Evolutionary conservation across 345 rosid genomes (phyloP), one percentile per base, ranked within the genome.

Genomic region (Gossypium australe): DNA sequence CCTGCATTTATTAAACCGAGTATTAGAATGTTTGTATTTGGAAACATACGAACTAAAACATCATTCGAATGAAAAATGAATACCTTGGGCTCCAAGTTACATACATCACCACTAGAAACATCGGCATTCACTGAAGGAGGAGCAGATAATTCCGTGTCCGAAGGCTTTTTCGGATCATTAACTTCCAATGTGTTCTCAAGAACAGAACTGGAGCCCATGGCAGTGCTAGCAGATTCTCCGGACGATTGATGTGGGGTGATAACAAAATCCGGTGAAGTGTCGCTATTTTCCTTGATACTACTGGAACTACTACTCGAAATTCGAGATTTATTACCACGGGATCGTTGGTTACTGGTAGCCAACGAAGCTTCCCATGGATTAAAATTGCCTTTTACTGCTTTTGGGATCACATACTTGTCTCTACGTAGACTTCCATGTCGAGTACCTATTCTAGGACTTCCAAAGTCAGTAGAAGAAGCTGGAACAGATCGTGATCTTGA

Each of bases 401-500:
- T 88, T 38, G 92, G 86, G 44, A 85, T 79, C 72, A 79, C 78
- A 84, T 81, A 83, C 67, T 81, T 80, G 76, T 86, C 88, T 68
- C 81, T 77, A 74, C 71, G 25, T 75, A 84, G 67, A 79, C 82
- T 80, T 82, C 88, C 91, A 48, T 72, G 67, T 45, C 64, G 80
- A 70, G 67, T 67, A 74, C 79, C 83, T 41, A 79, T 57, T 78
- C 75, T 84, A 55, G 89, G 88, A 84, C 87, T 87, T 73, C 82
- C 75, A 63, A 75, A 53, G 22, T 70, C 72, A 29, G 83, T 75
- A 58, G 87, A 87, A 68, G 91, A 89, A 75, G 87, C 76, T 29
- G 90, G 89, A 73, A 93, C 79, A 75, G 99, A 90, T 82, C 89
- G 85, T 70, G 98, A 84, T 84, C 93, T 89, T 20, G 91, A 81